These are phyloP conservation scores for Aspergillus unguis DNA, from an alignment of 2,329 filamentous ascomycete genomes.

Conservation along the genomic window DNA sequence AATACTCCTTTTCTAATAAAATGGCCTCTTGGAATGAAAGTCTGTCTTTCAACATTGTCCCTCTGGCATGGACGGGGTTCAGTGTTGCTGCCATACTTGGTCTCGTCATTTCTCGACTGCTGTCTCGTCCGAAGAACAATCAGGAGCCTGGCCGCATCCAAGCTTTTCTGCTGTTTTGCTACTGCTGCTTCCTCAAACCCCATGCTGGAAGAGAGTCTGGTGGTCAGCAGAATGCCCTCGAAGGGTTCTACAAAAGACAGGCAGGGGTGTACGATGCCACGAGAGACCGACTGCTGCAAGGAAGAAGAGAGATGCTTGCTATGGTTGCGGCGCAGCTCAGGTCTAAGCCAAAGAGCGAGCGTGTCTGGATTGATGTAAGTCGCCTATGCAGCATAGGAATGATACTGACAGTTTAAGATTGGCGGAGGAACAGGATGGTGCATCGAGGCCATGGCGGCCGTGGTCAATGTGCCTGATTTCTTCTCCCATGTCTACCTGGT, in stretches of 20 bases:
- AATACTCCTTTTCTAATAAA: background rate
- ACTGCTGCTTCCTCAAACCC: background rate
- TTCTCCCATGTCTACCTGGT: background rate
- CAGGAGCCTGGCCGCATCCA: background rate
- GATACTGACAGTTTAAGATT: background rate
- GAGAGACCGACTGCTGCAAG: background rate
- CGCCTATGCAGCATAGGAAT: background rate
- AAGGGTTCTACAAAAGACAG: constrained; percentile 1
- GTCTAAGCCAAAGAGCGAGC: background rate
- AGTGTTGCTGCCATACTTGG: background rate
- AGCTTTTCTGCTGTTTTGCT: background rate
- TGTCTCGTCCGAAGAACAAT: background rate
- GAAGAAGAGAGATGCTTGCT: background rate
- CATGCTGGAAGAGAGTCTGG: background rate
- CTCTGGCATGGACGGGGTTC: background rate
- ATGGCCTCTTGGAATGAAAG: background rate
- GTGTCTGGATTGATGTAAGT: constrained; percentile 1
- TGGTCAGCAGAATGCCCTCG: background rate
- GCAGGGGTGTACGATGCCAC: background rate
- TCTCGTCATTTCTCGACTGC: background rate
- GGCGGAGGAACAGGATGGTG: background rate
- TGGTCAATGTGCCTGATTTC: background rate
- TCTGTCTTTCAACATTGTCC: background rate
- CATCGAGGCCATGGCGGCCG: background rate
- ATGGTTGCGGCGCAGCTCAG: background rate